Conservation (phyloP, 371 early-diverging fungal species). For the Mortierella sp. region DNA sequence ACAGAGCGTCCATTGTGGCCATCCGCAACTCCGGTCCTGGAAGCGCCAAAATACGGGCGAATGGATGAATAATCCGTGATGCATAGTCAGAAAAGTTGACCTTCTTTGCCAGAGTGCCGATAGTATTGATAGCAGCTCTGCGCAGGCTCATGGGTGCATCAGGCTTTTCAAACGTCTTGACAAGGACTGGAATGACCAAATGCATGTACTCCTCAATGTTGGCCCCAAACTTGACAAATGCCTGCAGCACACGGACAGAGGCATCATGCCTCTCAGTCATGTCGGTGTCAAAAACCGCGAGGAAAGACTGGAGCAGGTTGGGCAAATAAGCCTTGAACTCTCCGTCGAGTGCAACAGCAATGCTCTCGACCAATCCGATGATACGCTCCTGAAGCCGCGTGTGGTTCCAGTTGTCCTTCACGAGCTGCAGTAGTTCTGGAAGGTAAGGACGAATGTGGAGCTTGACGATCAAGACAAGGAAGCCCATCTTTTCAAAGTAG, state of each 20-base stretch:
- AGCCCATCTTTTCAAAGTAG: slow-evolving; percentile 89
- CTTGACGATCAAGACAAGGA: slow-evolving; percentile 87
- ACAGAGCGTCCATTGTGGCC: slow-evolving; percentile 86
- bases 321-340: slow-evolving; percentile 91
- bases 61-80: slow-evolving; percentile 90
- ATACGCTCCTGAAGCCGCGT: slow-evolving; percentile 83
- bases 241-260: slow-evolving; percentile 84
- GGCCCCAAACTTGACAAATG: slow-evolving; percentile 87
- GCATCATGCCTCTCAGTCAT: slow-evolving; percentile 76
- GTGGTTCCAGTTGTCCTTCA: slow-evolving; percentile 86
- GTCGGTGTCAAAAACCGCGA: slow-evolving; percentile 86
- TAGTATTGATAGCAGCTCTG: slow-evolving; percentile 81
- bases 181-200: slow-evolving; percentile 90
- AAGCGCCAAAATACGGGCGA: slow-evolving; percentile 81
- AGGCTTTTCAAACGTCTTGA: slow-evolving; percentile 82
- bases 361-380: slow-evolving; percentile 86
- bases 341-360: slow-evolving; percentile 86
- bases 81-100: slow-evolving; percentile 92
- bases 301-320: slow-evolving; percentile 68
- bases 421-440: slow-evolving; percentile 82
- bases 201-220: slow-evolving; percentile 96
- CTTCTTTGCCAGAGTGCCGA: slow-evolving; percentile 81
- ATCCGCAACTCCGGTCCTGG: slow-evolving; percentile 71
- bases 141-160: slow-evolving; percentile 77
- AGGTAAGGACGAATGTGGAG: slow-evolving; percentile 90